Evolutionary conservation across 768 basidiomycete genomes (phyloP).

Genomic region (Gloeophyllum trabeum): DNA sequence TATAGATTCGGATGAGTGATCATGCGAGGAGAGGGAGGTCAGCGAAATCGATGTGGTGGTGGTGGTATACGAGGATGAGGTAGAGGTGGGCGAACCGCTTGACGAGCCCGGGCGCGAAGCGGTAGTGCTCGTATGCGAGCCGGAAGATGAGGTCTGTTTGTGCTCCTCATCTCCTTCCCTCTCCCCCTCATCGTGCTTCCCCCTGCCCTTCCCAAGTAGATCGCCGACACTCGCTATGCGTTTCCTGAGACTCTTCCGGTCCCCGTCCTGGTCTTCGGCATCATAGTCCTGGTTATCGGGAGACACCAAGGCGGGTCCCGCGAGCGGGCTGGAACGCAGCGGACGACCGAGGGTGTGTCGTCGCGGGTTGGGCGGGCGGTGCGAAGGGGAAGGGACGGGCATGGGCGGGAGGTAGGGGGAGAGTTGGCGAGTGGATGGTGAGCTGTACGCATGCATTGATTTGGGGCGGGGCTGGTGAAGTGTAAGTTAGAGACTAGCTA

Average conservation of each 20-base stretch:
- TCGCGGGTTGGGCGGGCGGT: slow-evolving; percentile 4
- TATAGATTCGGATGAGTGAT: slow-evolving; percentile 1
- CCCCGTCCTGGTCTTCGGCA: neutral
- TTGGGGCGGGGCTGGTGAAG: neutral
- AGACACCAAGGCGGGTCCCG: slow-evolving; percentile 14
- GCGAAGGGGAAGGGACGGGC: neutral
- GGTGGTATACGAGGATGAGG: slow-evolving; percentile 1
- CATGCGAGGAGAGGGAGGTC: neutral
- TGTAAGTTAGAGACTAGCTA: neutral
- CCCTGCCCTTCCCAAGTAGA: neutral
- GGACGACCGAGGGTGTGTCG: slow-evolving; percentile 9
- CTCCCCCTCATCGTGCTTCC: neutral
- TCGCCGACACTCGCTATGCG: neutral
- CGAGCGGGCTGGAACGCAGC: slow-evolving; percentile 17
- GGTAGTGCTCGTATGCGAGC: neutral
- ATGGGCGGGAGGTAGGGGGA: neutral
- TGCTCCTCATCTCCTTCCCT: neutral
- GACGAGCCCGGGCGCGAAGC: neutral
- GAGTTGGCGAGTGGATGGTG: neutral
- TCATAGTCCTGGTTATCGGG: slow-evolving; percentile 2
- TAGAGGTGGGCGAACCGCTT: neutral
- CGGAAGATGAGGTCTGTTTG: neutral
- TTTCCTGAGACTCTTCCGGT: neutral
- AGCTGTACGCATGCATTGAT: neutral
- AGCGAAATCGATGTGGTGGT: neutral